phyloP scores from a whole-genome alignment of 495 filamentous ascomycete genomes.

The Aspergillus incahuasiensis region DNA sequence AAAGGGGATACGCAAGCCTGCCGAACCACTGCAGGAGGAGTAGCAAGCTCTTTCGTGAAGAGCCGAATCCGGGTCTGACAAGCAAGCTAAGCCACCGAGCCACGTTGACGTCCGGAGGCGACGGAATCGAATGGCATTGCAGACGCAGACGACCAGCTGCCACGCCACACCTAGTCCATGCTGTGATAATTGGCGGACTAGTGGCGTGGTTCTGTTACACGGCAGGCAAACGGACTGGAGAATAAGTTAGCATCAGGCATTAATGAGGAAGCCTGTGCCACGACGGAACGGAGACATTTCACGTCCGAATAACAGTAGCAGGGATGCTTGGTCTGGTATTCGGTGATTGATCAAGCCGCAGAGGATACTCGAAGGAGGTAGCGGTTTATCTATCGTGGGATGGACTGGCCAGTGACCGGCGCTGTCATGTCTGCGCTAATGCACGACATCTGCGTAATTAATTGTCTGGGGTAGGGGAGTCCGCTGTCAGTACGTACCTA shows the following conservation, averaged over 20 bases:
- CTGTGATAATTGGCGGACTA: not conserved
- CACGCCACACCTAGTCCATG: not conserved
- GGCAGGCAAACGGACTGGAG: not conserved
- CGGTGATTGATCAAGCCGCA: too few relatives aligned
- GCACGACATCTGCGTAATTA: not conserved
- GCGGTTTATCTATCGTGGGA: too few relatives aligned
- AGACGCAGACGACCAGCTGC: not conserved
- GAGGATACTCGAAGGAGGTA: too few relatives aligned
- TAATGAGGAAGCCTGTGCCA: not conserved
- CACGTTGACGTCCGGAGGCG: not conserved
- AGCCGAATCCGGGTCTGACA: too few relatives aligned
- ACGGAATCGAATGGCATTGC: not conserved
- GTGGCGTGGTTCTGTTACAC: not conserved
- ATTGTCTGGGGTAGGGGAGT: not conserved
- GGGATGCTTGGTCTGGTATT: not conserved
- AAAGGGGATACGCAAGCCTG: not conserved
- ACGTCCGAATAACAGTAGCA: not conserved
- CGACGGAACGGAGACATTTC: not conserved
- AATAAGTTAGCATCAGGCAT: not conserved
- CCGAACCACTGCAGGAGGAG: not conserved
- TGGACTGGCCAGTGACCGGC: not conserved
- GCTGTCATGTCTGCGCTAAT: not conserved
- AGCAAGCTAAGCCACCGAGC: not conserved
- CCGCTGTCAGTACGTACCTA: not conserved
- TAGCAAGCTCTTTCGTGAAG: not conserved